Base-by-base conservation (phyloP, 495 filamentous ascomycete species). In the Penicillium maclennaniae region DNA sequence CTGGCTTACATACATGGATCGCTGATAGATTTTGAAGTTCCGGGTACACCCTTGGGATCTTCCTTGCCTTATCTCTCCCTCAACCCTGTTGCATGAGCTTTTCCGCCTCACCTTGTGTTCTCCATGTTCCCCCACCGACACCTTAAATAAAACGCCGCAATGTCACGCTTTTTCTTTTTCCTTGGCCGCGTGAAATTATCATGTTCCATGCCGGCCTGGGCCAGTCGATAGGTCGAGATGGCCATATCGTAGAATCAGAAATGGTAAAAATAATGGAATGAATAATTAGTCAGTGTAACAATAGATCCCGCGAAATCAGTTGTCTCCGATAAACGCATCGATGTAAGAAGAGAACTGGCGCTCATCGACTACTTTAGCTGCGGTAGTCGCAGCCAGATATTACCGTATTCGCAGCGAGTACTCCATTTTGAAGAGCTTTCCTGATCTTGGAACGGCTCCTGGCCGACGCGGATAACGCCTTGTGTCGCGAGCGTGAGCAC, bases 401-500 rank as follows among this genome's bases (percentile, higher is more conserved):
- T 69, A 1, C 70, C 72, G 57, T 65, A 68, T n/a, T 59, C 48
- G 47, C 66, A 73, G 17, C 36, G 45, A 15, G 47, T 51, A 6
- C 63, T 61, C 49, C 61, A 55, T 17, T 57, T 55, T 6, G 56
- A 58, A 12, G 27, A 47, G 10, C 66, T n/a, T n/a, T n/a, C 69
- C 3, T 34, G 39, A 49, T 69, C 65, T 16, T 51, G 38, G 19
- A 56, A 59, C 0, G 27, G 42, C 0, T 63, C 61, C 55, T 74
- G 72, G 15, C 45, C 47, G 16, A 74, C 65, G 1, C 26, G 21
- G 7, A 75, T 36, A 45, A 82, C 60, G 1, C 75, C 77, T 70
- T 83, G 87, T 9, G 84, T 89, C 9, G 80, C 85, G 7, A 92
- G 81, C 16, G 79, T 74, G 15, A 95, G 78, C 12, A 84, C 76